Evolutionary conservation across 176 grass and related monocot species (phyloP).

Genomic region (maize (Zea mays)): Zm-B73-REFERENCE-NAM-5.0 NC_050101.1:173614001-173614500

Average conservation of each 20-base stretch:
- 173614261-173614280: background rate
- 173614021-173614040: background rate
- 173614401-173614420: constrained; percentile 24
- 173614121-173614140: no score
- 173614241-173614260: background rate
- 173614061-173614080: constrained; percentile 13
- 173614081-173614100: background rate
- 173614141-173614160: background rate
- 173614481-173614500: constrained; percentile 25
- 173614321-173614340: constrained; percentile 15
- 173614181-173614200: background rate
- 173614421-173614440: constrained; percentile 3
- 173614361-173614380: background rate
- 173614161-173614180: background rate
- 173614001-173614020: constrained; percentile 2
- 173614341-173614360: background rate
- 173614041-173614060: background rate
- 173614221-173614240: background rate
- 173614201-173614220: background rate
- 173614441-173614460: background rate
- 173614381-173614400: background rate
- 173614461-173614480: background rate
- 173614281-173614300: background rate
- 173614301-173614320: constrained; percentile 8
- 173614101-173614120: background rate